Evolutionary conservation across 345 rosid species (phyloP).

Genomic region (Bruguiera sexangula): DNA sequence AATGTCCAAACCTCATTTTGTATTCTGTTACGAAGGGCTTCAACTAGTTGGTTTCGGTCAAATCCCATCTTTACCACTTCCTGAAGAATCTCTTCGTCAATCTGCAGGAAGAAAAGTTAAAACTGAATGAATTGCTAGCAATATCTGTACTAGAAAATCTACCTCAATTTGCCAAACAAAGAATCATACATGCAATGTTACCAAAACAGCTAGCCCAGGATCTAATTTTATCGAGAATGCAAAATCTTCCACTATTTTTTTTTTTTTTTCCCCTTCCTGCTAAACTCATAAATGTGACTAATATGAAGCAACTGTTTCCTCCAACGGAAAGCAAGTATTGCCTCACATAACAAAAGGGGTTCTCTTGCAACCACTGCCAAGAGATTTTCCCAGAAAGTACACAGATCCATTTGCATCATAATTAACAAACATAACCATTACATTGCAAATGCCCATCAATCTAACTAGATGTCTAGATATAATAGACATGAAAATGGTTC

Average conservation of each 20-base stretch:
- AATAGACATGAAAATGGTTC: not conserved
- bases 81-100: constrained; percentile 83
- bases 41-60: constrained; percentile 61
- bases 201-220: too few relatives aligned
- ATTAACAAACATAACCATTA: not conserved
- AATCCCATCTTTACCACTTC: constrained; percentile 74
- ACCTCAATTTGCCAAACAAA: too few relatives aligned
- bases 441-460: not conserved
- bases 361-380: not conserved
- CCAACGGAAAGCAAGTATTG: not conserved
- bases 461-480: not conserved
- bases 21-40: constrained; percentile 71
- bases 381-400: not conserved
- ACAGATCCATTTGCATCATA: not conserved
- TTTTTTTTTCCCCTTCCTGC: not conserved
- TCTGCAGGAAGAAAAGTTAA: constrained; percentile 42
- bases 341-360: not conserved
- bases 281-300: not conserved
- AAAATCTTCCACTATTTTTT: too few relatives aligned
- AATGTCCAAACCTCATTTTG: constrained; percentile 64
- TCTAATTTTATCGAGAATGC: too few relatives aligned
- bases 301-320: not conserved
- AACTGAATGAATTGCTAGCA: not conserved
- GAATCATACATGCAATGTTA: too few relatives aligned
- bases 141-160: not conserved